Evolutionary conservation across 2,329 filamentous ascomycete genomes (phyloP).

Genomic region (Metarhizium guizhouense): DNA sequence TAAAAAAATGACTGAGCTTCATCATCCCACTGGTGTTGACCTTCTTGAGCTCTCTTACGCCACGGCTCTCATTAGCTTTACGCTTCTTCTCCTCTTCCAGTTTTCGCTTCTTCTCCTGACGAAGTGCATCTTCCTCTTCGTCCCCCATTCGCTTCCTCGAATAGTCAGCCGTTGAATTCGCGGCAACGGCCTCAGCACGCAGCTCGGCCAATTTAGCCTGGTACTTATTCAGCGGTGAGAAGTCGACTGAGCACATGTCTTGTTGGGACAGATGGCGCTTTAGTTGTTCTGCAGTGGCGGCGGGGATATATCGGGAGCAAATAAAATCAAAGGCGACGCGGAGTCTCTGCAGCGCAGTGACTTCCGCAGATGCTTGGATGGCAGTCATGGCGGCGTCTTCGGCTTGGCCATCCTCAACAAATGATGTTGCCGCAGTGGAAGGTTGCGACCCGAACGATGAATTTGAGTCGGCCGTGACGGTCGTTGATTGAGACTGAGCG

Average conservation of each 20-base stretch:
- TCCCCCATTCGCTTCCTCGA: conserved; percentile 58
- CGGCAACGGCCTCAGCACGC: conserved; percentile 60
- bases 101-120: conserved; percentile 73
- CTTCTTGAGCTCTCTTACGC: conserved; percentile 75
- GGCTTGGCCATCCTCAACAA: conserved; percentile 22
- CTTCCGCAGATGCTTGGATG: conserved; percentile 36
- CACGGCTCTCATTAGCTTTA: conserved; percentile 65
- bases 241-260: conserved; percentile 41
- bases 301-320: conserved; percentile 49
- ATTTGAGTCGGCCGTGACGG: conserved; percentile 25
- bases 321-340: conserved; percentile 58
- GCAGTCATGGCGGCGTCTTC: conserved; percentile 29
- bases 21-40: conserved; percentile 90
- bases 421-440: conserved; percentile 37
- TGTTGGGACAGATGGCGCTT: conserved; percentile 27
- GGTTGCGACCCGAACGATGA: conserved; percentile 27
- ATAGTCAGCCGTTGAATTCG: conserved; percentile 61
- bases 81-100: conserved; percentile 84
- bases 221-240: conserved; percentile 62
- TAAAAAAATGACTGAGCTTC: conserved; percentile 93
- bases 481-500: conserved; percentile 33
- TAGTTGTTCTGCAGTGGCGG: conserved; percentile 32
- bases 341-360: conserved; percentile 53
- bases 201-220: conserved; percentile 56
- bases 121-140: conserved; percentile 55